Base-by-base conservation (phyloP, 75 land plant species). In the Isoetes taiwanensis region DNA sequence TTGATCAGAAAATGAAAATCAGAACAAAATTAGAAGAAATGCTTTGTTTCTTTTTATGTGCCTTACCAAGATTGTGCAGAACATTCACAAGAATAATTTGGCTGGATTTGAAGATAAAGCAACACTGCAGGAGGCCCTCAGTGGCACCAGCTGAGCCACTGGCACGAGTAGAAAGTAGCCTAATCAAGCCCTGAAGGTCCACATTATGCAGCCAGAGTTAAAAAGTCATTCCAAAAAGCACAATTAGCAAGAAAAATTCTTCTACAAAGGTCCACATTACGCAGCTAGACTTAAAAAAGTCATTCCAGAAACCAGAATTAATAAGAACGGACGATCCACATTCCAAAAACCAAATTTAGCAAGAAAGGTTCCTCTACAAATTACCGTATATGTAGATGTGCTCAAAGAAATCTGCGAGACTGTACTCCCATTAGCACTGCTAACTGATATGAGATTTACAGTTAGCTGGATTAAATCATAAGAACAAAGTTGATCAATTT, bases 391-490 rank as follows among this genome's bases (percentile, higher is more conserved):
- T 1, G 96, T 94, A 16, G 99, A 61, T 32, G 75, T 66, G 65
- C 96, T 84, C 0, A 94, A 80, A 33, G 86, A 79, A 30, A 89
- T 75, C 64, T 86, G 95, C 5, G 89, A 82, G 29, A 71, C 69
- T 58, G 54, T 32, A 35, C 41, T 59, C 56, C 91, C 84, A 30
- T 82, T 80, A 31, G 96, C 52, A 67, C 61, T 88, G 35, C 82
- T 78, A 30, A 75, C 75, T n/a, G 90, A 79, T 57, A 94, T 69
- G 21, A 94, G 80, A 4, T 79, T 62, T 30, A 86, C 89, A 61
- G 84, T 86, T 72, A 86, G 96, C 10, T 80, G 73, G 56, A 94
- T 88, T 48, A 94, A 72, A 5, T 96, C 99, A 72, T 94, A 86
- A 31, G 83, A 81, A 67, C 99, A 94, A 10, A 94, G 78, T 43